Conservation (phyloP, 192 early-diverging fungal genomes). For the Entomortierella lignicola region DNA sequence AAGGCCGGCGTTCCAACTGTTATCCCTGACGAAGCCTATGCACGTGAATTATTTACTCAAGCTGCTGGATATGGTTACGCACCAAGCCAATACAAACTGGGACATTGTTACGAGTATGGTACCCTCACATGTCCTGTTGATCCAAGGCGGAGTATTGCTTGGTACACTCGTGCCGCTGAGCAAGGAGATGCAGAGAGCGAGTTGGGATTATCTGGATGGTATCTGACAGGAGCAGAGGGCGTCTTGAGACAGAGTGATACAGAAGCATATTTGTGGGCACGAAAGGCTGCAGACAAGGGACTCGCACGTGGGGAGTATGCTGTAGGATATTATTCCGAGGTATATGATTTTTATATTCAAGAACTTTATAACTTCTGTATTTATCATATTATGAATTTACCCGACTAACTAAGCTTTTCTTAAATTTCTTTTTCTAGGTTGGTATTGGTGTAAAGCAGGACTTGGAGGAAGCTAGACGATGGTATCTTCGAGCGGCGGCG, state of each 20-base stretch:
- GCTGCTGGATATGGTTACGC: constrained; percentile 95
- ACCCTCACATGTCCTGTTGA: constrained; percentile 87
- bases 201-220: constrained; percentile 97
- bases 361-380: neutral
- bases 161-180: constrained; percentile 95
- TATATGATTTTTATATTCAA: neutral
- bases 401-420: neutral
- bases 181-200: constrained; percentile 92
- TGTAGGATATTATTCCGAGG: constrained; percentile 94
- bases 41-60: constrained; percentile 92
- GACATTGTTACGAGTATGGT: constrained; percentile 96
- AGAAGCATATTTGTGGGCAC: constrained; percentile 98
- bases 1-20: constrained; percentile 69
- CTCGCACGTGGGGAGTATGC: constrained; percentile 97
- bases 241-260: constrained; percentile 90
- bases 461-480: constrained; percentile 86
- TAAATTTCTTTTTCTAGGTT: constrained; percentile 28
- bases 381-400: neutral
- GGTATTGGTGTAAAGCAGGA: constrained; percentile 86
- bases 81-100: constrained; percentile 92
- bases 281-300: constrained; percentile 95
- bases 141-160: constrained; percentile 90
- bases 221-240: constrained; percentile 93
- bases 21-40: constrained; percentile 85
- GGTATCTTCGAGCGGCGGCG: constrained; percentile 81